Conservation (phyloP, 2,329 filamentous ascomycete genomes). For the Microcyclosporella mali region DNA sequence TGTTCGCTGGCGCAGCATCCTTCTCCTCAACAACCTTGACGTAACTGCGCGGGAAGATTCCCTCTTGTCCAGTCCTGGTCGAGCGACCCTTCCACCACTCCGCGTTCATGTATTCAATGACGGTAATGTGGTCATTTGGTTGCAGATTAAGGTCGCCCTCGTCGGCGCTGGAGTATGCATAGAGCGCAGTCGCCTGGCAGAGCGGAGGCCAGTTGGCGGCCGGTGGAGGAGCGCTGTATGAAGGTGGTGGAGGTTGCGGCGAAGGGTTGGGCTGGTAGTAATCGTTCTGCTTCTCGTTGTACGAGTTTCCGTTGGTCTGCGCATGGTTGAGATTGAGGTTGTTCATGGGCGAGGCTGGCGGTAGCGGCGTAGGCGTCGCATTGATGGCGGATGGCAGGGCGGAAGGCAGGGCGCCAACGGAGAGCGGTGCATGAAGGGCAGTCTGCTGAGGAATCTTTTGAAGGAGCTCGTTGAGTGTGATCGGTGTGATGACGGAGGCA, state of each 20-base stretch:
- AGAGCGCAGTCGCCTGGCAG: conserved; percentile 71
- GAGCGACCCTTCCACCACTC: conserved; percentile 97
- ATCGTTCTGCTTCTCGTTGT: conserved; percentile 31
- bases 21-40: conserved; percentile 67
- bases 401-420: conserved; percentile 33
- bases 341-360: conserved; percentile 25
- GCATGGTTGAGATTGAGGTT: conserved; percentile 32
- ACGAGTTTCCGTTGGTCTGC: conserved; percentile 14
- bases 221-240: conserved; percentile 47
- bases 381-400: conserved; percentile 19
- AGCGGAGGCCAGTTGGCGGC: conserved; percentile 48
- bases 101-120: conserved; percentile 88
- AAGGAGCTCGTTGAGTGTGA: conserved; percentile 69
- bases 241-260: conserved; percentile 51
- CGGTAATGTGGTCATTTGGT: conserved; percentile 70
- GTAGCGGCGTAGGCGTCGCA: conserved; percentile 16
- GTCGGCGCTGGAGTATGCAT: conserved; percentile 74
- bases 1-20: conserved; percentile 44
- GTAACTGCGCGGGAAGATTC: conserved; percentile 93
- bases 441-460: conserved; percentile 67
- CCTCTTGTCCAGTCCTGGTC: conserved; percentile 72
- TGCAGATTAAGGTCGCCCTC: conserved; percentile 75
- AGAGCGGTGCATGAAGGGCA: conserved; percentile 43
- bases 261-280: conserved; percentile 35
- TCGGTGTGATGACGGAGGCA: conserved; percentile 67